phyloP scores from a whole-genome alignment of 202 grass and related monocot species.

The Zizania palustris region DNA sequence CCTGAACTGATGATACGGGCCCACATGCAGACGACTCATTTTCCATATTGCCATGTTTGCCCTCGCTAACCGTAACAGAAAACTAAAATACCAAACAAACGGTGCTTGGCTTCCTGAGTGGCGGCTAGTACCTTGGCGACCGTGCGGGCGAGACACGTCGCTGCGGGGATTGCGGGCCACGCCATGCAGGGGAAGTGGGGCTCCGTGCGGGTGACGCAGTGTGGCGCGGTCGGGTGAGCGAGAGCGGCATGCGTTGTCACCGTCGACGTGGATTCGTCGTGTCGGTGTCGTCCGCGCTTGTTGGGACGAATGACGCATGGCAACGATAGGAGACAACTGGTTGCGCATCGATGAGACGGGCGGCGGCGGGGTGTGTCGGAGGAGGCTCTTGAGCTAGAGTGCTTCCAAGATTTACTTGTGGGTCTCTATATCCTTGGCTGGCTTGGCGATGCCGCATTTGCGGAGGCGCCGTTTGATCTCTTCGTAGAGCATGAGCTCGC shows the following conservation, averaged over 20 bases:
- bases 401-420: slow-evolving; percentile 89
- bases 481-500: slow-evolving; percentile 72
- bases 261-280: slow-evolving; percentile 38
- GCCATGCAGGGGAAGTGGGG: no score
- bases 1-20: no score
- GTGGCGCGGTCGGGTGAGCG: slow-evolving; percentile 52
- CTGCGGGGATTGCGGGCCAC: slow-evolving; percentile 59
- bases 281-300: slow-evolving; percentile 2
- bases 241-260: slow-evolving; percentile 38
- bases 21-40: no score
- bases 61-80: no score
- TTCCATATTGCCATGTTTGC: no score
- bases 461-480: slow-evolving; percentile 82
- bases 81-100: no score
- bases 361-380: slow-evolving; percentile 43
- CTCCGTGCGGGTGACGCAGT: no score
- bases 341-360: background rate
- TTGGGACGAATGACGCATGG: slow-evolving; percentile 54
- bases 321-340: slow-evolving; percentile 60
- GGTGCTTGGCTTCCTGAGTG: slow-evolving; percentile 22
- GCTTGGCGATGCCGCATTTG: slow-evolving; percentile 78
- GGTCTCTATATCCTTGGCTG: slow-evolving; percentile 68
- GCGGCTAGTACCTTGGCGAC: slow-evolving; percentile 26
- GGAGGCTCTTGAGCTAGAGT: slow-evolving; percentile 84
- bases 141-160: slow-evolving; percentile 42